A percentile compares a stretch with the other conserved stretches of the same genome.
phyloP scores from a whole-genome alignment of 148 eudicot genomes.

The Camellia japonica region DNA sequence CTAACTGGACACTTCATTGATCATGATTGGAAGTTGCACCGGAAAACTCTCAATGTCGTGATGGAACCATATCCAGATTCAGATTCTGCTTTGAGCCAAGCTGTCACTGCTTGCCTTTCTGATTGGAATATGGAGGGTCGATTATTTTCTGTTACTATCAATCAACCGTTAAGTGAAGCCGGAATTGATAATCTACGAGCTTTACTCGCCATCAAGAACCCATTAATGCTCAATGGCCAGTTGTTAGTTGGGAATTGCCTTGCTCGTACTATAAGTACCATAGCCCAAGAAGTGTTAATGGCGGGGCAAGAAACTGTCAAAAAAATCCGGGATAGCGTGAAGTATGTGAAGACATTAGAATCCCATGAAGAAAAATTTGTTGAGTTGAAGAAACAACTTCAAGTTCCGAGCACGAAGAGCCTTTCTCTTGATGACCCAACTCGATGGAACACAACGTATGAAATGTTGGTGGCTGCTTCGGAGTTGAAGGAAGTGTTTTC shows the following conservation, averaged over 20 bases:
- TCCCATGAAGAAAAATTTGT: constrained; percentile 71
- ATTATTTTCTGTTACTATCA: constrained; percentile 58
- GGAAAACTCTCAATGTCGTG: constrained; percentile 68
- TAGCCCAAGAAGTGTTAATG: constrained; percentile 56
- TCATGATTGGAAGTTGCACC: constrained; percentile 67
- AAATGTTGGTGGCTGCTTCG: constrained; percentile 82
- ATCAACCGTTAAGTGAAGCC: constrained; percentile 51
- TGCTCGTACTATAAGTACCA: constrained; percentile 68
- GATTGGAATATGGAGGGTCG: constrained; percentile 73
- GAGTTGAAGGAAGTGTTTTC: constrained; percentile 76
- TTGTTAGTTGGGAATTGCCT: constrained; percentile 64
- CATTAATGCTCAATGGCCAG: constrained; percentile 63
- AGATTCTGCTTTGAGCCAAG: constrained; percentile 71
- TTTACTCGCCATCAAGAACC: constrained; percentile 68
- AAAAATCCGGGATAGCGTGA: constrained; percentile 72
- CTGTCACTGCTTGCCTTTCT: constrained; percentile 72
- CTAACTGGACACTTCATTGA: constrained; percentile 69
- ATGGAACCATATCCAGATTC: constrained; percentile 88
- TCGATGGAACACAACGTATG: constrained; percentile 82
- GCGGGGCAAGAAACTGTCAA: constrained; percentile 46
- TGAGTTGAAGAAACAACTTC: constrained; percentile 73
- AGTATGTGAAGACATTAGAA: constrained; percentile 71
- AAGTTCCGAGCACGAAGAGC: constrained; percentile 58
- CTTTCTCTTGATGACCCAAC: constrained; percentile 60
- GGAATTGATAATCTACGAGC: constrained; percentile 60